Evolutionary conservation across 2,329 filamentous ascomycete species (phyloP), one percentile per base, ranked within the genome.

Genomic region (Beauveria rudraprayagi): DNA sequence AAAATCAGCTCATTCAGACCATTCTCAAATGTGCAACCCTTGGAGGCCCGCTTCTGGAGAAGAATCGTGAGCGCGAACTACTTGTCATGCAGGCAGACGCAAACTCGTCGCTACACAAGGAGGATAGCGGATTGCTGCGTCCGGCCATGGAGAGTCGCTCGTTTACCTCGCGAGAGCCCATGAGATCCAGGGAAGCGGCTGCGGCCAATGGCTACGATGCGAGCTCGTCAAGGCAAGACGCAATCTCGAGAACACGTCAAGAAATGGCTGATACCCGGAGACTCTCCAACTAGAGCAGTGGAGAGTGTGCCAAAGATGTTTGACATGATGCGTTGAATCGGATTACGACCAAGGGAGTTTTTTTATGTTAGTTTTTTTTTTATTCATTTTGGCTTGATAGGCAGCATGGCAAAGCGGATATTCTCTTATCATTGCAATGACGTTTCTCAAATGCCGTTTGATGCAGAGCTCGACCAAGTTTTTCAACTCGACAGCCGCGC

Each of bases 21-120:
- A 97, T 99, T 63, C 83, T 97, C 65, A 96, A 97, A 74, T 97
- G 93, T 72, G 93, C 92, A 14, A 97, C 94, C 5, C 86, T 97
- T 40, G 92, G 93, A 62, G 89, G 91, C 51, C 88, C 88, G 56
- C 80, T 95, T 58, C 82, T 93, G 57, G 90, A 94, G 72, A 89
- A 91, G 75, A 88, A 88, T 68, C 77, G 84, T 56, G 84, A 87
- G 71, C 78, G 80, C 62, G 83, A 84, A 72, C 75, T 81, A 72
- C 75, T 81, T 66, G 81, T 72, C 65, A 80, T 80, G 56, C 77
- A 80, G 56, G 74, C 75, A 37, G 78, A 81, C 53, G 78, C 76
- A 52, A 80, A 79, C 64, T 76, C 75, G 10, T 73, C 76, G 26
- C 75, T 73, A 61, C 73, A 72, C 50, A 73, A 75, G 64, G 70